Evolutionary conservation across 139 green algal species (phyloP), one percentile per base, ranked within the genome.

Genomic region (Pedinophyceae sp.): DNA sequence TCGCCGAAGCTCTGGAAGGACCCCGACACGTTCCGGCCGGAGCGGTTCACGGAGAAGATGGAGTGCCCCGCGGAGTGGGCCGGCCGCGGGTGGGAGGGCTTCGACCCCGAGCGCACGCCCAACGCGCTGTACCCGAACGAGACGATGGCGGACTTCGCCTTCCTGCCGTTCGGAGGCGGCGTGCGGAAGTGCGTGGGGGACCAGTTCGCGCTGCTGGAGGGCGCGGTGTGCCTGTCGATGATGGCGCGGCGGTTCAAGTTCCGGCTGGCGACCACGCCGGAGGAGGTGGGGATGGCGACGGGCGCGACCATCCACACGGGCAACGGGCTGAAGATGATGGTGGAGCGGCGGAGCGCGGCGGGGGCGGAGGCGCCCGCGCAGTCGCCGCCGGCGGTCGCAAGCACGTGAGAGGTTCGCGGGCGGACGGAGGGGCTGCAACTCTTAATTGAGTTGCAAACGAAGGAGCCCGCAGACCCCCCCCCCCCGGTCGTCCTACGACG

Each of bases 281-380:
- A 64, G 39, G 65, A 80, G 61, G 74, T 93, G 48, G 78, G 82
- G 15, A 92, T 95, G 82, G 76, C 78, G 2, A 95, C 83, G 2
- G 88, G 91, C 1, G 91, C 91, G 27, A 98, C 90, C 26, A 97
- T 98, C 56, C 91, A 98, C 76, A 97, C 89, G 23, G 84, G 81
- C 6, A 85, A 92, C 34, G 91, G 91, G 3, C 60, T 97, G 40
- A 68, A 71, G 28, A 57, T 68, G 27, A 72, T n/a, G 0, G 61
- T 79, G 26, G 27, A 47, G 53, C 52, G 58, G 17, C 53, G 71
- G 7, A 43, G 17, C 4, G 22, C 53, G 2, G 15, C 58, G 4
- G 17, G 20, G 3, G 50, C 27, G 28, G 53, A 13, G 34, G 34
- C 10, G 34, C n/a, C n/a, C n/a, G n/a, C n/a, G n/a, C n/a, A n/a